Percentiles rank a stretch among this genome's conserved stretches.
phyloP scores from a whole-genome alignment of 1,284 basidiomycete species.

The Ceratobasidium sp. region DNA sequence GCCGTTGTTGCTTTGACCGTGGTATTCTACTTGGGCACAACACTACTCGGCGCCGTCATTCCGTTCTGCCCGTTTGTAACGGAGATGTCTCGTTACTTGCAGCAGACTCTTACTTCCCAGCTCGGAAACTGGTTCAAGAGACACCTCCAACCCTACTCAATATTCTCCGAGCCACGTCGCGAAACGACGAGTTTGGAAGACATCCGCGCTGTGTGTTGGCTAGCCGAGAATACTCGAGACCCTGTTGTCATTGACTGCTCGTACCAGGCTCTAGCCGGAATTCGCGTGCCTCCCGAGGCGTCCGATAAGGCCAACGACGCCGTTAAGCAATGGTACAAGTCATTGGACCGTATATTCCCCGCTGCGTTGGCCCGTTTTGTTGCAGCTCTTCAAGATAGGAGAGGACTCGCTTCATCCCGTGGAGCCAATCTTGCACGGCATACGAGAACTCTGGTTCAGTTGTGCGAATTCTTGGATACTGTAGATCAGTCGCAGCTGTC shows the following conservation, averaged over 20 bases:
- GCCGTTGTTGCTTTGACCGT: slow-evolving; percentile 17
- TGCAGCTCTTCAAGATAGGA: slow-evolving; percentile 2
- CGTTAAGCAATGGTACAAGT: neutral
- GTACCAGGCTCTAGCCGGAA: slow-evolving; percentile 11
- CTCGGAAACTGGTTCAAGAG: neutral
- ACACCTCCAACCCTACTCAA: neutral
- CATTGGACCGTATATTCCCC: slow-evolving; percentile 12
- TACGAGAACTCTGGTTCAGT: slow-evolving; percentile 3
- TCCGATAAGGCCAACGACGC: neutral
- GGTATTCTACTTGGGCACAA: slow-evolving; percentile 12
- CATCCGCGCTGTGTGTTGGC: slow-evolving; percentile 24
- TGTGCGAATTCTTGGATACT: neutral
- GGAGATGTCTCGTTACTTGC: slow-evolving; percentile 24
- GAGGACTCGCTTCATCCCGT: slow-evolving; percentile 16
- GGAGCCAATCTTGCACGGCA: slow-evolving; percentile 22
- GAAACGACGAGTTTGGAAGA: slow-evolving; percentile 13
- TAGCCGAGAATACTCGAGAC: slow-evolving; percentile 22
- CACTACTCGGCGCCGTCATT: slow-evolving; percentile 16
- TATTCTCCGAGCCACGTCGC: neutral
- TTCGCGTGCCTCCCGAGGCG: neutral
- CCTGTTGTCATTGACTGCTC: slow-evolving; percentile 17
- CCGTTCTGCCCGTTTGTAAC: slow-evolving; percentile 22
- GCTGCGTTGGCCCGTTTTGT: slow-evolving; percentile 7
- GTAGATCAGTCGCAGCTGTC: neutral
- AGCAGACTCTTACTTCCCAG: neutral